Conservation (phyloP, 2,329 filamentous ascomycete species). For the Trichoderma sp. region DNA sequence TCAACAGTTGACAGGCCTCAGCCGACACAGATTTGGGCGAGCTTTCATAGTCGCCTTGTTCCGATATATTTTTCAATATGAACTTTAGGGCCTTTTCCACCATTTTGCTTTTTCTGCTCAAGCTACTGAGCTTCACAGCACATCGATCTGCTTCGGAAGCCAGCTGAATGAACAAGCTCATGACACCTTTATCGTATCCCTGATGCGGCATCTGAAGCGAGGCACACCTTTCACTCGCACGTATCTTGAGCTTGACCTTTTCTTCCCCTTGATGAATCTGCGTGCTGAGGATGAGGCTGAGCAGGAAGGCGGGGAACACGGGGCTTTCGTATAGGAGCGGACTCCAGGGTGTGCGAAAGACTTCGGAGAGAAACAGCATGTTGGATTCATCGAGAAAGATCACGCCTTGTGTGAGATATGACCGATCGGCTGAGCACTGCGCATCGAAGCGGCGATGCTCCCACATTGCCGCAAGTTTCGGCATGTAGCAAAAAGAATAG, state of each 20-base stretch:
- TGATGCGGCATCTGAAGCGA: constrained; percentile 42
- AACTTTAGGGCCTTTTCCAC: constrained; percentile 40
- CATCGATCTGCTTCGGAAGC: constrained; percentile 40
- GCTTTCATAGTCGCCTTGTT: neutral
- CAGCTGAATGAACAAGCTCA: constrained; percentile 37
- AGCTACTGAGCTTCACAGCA: constrained; percentile 42
- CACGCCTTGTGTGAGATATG: constrained; percentile 36
- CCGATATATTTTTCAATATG: constrained; percentile 28
- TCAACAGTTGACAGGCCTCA: constrained; percentile 31
- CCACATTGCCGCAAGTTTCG: constrained; percentile 44
- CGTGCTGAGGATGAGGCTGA: constrained; percentile 38
- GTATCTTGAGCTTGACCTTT: constrained; percentile 38
- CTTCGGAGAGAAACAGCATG: constrained; percentile 31
- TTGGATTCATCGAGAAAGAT: constrained; percentile 36
- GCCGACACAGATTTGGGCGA: too few relatives aligned
- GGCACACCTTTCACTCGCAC: constrained; percentile 39
- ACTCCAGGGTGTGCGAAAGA: constrained; percentile 36
- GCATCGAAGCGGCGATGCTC: constrained; percentile 33
- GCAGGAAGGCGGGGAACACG: constrained; percentile 42
- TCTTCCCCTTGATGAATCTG: constrained; percentile 39
- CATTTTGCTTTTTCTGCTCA: constrained; percentile 41
- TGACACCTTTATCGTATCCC: constrained; percentile 30
- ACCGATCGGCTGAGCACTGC: constrained; percentile 11
- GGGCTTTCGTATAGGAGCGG: constrained; percentile 32
- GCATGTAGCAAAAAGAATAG: constrained; percentile 41